These are phyloP conservation scores for Panus rudis DNA, from an alignment of 768 basidiomycete species.

Conservation along the genomic window DNA sequence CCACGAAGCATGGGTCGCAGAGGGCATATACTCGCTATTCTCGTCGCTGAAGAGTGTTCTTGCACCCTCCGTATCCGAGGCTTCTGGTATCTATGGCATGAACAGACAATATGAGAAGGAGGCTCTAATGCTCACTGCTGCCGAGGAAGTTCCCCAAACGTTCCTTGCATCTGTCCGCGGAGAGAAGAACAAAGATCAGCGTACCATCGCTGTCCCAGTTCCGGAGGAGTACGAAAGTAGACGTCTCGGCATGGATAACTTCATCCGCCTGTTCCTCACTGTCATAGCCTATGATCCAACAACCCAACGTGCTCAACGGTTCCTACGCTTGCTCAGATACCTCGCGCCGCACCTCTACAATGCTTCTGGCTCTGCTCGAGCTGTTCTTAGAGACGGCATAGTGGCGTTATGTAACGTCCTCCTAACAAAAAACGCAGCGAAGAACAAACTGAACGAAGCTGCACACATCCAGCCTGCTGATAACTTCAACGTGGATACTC, in stretches of 20 bases:
- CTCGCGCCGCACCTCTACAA: slow-evolving; percentile 53
- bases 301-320: slow-evolving; percentile 61
- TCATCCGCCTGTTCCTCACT: slow-evolving; percentile 67
- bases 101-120: slow-evolving; percentile 65
- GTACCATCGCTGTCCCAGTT: slow-evolving; percentile 28
- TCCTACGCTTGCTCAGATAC: slow-evolving; percentile 54
- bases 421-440: slow-evolving; percentile 38
- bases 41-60: slow-evolving; percentile 44
- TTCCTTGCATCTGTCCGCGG: slow-evolving; percentile 47
- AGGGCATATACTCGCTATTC: slow-evolving; percentile 52
- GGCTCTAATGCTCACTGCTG: slow-evolving; percentile 58
- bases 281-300: slow-evolving; percentile 72
- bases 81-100: slow-evolving; percentile 58
- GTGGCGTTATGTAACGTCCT: slow-evolving; percentile 54
- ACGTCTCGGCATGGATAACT: slow-evolving; percentile 52
- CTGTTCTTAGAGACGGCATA: slow-evolving; percentile 58
- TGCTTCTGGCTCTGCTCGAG: slow-evolving; percentile 43
- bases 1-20: slow-evolving; percentile 46
- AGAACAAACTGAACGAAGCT: slow-evolving; percentile 35
- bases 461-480: slow-evolving; percentile 23
- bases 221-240: slow-evolving; percentile 56
- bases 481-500: slow-evolving; percentile 14
- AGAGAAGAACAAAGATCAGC: slow-evolving; percentile 32
- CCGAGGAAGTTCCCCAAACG: slow-evolving; percentile 68
- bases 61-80: slow-evolving; percentile 38